A percentile compares a stretch with the other conserved stretches of the same genome.
Evolutionary conservation across 345 rosid genomes (phyloP).

Genomic region (Eucalyptus dawsonii): DNA sequence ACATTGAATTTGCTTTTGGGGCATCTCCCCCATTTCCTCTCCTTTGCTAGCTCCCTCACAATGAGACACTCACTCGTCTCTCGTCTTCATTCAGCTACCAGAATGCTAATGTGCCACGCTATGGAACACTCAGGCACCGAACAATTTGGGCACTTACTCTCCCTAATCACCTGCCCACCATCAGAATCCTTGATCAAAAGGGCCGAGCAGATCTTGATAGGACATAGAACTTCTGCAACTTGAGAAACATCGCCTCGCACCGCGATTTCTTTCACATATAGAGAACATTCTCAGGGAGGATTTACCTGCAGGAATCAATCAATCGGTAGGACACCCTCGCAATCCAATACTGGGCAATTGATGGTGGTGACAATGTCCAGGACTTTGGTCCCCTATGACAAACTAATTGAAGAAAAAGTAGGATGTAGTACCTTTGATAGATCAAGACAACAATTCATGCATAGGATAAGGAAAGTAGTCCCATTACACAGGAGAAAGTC

Average conservation of each 20-base stretch:
- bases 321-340: conserved; percentile 24
- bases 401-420: not conserved
- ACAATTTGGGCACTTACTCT: conserved; percentile 52
- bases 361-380: not conserved
- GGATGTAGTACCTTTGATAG: not conserved
- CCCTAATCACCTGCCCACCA: conserved; percentile 8
- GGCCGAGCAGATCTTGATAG: conserved; percentile 51
- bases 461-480: not conserved
- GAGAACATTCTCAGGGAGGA: conserved; percentile 25
- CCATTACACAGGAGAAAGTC: not conserved
- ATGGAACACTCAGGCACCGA: conserved; percentile 20
- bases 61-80: conserved; percentile 17
- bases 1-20: conserved; percentile 22
- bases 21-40: conserved; percentile 28
- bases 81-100: conserved; percentile 17
- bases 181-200: conserved; percentile 20
- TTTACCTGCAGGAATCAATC: conserved; percentile 20
- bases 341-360: too few relatives aligned
- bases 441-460: not conserved
- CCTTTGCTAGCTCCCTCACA: conserved; percentile 19
- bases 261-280: conserved; percentile 34
- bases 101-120: conserved; percentile 20
- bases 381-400: not conserved
- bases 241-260: conserved; percentile 26
- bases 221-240: conserved; percentile 40